phyloP scores from a whole-genome alignment of 148 eudicot species.

The Spergularia bocconei region DNA sequence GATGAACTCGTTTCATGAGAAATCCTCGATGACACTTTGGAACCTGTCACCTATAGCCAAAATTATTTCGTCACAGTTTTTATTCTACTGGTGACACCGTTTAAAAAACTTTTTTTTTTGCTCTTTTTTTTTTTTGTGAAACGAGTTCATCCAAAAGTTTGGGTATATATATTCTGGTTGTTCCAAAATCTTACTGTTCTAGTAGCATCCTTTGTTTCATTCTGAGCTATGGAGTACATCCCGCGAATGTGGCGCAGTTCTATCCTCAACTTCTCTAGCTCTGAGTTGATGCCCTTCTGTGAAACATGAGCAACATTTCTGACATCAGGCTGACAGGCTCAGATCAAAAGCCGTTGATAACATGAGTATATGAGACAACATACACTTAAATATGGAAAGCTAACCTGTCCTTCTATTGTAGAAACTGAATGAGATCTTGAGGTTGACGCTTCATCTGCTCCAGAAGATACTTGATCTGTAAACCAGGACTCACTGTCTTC shows the following conservation, averaged over 20 bases:
- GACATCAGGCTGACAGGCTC: not conserved
- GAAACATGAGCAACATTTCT: not conserved
- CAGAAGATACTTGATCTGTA: constrained; percentile 24
- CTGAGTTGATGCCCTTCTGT: constrained; percentile 49
- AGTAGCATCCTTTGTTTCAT: constrained; percentile 72
- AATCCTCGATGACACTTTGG: too few species aligned
- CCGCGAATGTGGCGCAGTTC: constrained; percentile 73
- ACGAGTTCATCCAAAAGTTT: too few species aligned
- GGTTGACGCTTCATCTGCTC: constrained; percentile 36
- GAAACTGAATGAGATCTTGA: constrained; percentile 33
- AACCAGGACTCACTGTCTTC: constrained; percentile 24
- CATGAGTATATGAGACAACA: not conserved
- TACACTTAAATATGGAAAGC: constrained; percentile 8
- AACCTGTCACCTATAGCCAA: too few species aligned
- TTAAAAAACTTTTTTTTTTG: too few species aligned
- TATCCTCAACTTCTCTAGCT: constrained; percentile 71
- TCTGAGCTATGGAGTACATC: constrained; percentile 81
- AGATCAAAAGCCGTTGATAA: not conserved
- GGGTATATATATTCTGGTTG: too few species aligned
- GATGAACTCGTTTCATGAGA: too few species aligned
- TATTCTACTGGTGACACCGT: too few species aligned
- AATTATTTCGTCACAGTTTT: too few species aligned
- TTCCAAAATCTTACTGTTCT: constrained; percentile 48
- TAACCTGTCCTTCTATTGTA: constrained; percentile 49
- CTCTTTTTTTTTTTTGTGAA: too few species aligned